Base-by-base conservation (phyloP, 345 rosid species). In the Acer campestre region DNA sequence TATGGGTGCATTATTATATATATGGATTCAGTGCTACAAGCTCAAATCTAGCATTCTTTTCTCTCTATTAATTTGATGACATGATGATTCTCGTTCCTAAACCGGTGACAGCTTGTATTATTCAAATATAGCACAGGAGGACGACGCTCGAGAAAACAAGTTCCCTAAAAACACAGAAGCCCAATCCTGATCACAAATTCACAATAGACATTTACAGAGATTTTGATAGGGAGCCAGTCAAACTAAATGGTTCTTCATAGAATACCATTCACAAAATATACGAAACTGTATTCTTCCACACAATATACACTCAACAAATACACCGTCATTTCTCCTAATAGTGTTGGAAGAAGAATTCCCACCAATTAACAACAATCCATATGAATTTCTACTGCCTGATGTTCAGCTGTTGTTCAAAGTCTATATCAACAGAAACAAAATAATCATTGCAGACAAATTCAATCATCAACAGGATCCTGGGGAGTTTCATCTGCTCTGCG, bases 401-500 rank as follows among this genome's bases (percentile, higher is more conserved):
- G 25, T 11, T 38, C 16, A 1, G 25, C 10, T 10, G 73, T 71
- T 10, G 73, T 71, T 56, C 55, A 62, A 38, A 61, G 70, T 38
- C 58, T 61, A 72, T 73, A 72, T 73, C 35, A 51, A 46, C 81
- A 51, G n/a, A 48, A 59, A 17, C 22, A 66, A 42, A 46, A 31
- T 61, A 8, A 44, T 27, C 11, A 20, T 27, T 2, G 17, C n/a
- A 61, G 4, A 48, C 22, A 29, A 49, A 14, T 56, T 87, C 88
- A 93, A 81, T 95, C 98, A 79, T 95, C 98, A 0, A 95, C 94
- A 63, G 99, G 99, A 83, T 95, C 98, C 83, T 91, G 89, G 29
- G 98, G 99, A 76, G 89, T 80, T 81, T 96, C 94, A 42, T 87
- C 93, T 53, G 91, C 90, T 0, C 80, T 85, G 75, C 99, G 98